Base-by-base conservation (phyloP, 2,329 filamentous ascomycete species). In the Calcarisporium arbuscula region DNA sequence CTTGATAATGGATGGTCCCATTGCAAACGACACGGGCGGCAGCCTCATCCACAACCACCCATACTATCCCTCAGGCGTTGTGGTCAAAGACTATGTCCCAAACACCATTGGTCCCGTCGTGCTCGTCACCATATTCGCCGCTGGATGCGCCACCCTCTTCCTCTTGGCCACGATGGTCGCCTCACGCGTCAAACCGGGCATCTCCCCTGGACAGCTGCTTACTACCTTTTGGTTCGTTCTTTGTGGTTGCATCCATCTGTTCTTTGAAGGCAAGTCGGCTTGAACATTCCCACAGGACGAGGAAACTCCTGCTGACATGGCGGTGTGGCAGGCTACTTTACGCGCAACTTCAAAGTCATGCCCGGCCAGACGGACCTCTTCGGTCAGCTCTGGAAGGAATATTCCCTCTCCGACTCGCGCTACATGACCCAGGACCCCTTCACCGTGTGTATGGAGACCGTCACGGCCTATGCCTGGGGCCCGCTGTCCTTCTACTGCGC, bases 151-250 rank as follows among this genome's bases (percentile, higher is more conserved):
- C 1, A 58, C 57, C 21, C 69, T 86, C 40, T 71, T 88, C 40
- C 57, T 65, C 18, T 50, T 65, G 6, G 77, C 78, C 5, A 72
- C 71, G 35, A 38, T 68, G 5, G 44, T 77, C 21, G 65, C 75
- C 39, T 73, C 70, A 43, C 60, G 57, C 36, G 50, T 67, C 23
- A 66, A 74, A 12, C 74, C 76, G 3, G 62, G 56, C 11, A 51
- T 86, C 32, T 62, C 65, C 21, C 56, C 48, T 8, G 54, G 53
- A 19, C 82, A 87, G 44, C 66, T 77, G 29, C 47, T 70, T 10
- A 73, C 72, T 6, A 73, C 81, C 16, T 59, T 85, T 60, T 89
- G 85, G 85, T 88, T 88, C 56, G 70, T 81, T 16, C 65, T 89
- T 12, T 84, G 81, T 70, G 72, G 62, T 56, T 72, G 44, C 42